Evolutionary conservation across 495 filamentous ascomycete species (phyloP), one percentile per base, ranked within the genome.

Genomic region (Neohortaea acidophila): DNA sequence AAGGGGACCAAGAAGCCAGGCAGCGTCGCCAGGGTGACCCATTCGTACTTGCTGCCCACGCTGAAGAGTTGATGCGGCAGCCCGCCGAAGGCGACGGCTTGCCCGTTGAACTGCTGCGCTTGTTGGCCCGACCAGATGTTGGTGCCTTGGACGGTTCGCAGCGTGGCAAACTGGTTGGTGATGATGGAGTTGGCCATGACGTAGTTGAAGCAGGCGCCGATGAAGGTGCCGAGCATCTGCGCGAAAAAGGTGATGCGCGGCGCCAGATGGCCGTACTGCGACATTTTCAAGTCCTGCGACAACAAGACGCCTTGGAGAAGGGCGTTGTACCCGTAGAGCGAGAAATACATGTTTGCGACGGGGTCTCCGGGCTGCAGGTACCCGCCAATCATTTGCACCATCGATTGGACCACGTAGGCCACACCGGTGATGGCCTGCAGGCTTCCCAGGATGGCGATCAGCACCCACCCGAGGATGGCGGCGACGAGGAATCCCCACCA

Each of bases 171-270:
- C 37, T 70, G 61, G 32, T 47, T 51, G 8, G 35, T 35, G 14
- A n/a, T 52, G 45, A 38, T 56, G 22, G 43, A 17, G 32, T 55
- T 60, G 64, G 68, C 68, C 31, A 69, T 57, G n/a, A 58, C 56
- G 41, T 64, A 69, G 53, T 66, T 66, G 38, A 69, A 48, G 18
- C 59, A 49, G 1, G 58, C 63, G n/a, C 66, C 66, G 21, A 70
- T 53, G 3, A 68, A 22, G 14, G 55, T 58, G 19, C 66, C 66
- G 13, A 58, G 51, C 4, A 70, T 53, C 29, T 69, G 66, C 15
- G 56, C 58, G 0, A 52, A 32, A 44, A 69, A 68, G 47, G 66
- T 65, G 22, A 51, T 39, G 0, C 57, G 57, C 2, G 60, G 61
- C 10, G 56, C 45, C 15, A 64, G 34, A 28, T 64, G 53, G 15